Evolutionary conservation across 176 grass and related monocot genomes (phyloP), one percentile per base, ranked within the genome.

Genomic region (Hordeum marinum): DNA sequence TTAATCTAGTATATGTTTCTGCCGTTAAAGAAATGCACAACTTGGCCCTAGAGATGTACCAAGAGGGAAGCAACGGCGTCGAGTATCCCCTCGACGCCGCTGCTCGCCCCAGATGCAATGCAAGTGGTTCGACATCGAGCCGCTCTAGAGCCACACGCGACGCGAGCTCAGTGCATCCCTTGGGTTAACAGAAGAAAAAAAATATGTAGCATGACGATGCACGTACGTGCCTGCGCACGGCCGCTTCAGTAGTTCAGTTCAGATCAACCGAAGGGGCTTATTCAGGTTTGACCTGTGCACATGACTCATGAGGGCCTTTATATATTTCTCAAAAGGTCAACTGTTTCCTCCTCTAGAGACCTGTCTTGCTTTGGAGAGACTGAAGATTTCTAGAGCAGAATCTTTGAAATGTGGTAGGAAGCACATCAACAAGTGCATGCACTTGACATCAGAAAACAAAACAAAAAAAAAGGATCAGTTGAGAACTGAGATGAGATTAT

Each of bases 271-370:
- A 17, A 21, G n/a, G 36, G 39, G 36, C 36, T 41, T 70, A 10
- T 70, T 70, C 67, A 41, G 20, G 67, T 3, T 13, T 70, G 35
- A 67, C 63, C 8, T 67, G 15, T 35, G 15, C 31, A 67, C 7
- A 17, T 50, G 5, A 45, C 15, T 50, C 18, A 34, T 21, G 8
- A 36, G 8, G 64, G 64, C 31, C 14, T 11, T 14, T 69, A 6
- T 21, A 83, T 52, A 69, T 68, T 68, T 80, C 41, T 6, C 20
- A 50, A 67, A 50, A 67, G 37, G 73, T 83, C 80, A 79, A 84
- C 23, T 15, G 20, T 35, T 43, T 75, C 54, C 82, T 29, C 26
- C 10, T 66, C 32, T 26, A 37, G 5, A 83, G 83, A 13, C 24
- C 20, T 82, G 24, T 34, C 46, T 40, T 76, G 11, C 25, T 66